Conservation (phyloP, 108 stramenopile species). For the Nitzschia sp. region DNA sequence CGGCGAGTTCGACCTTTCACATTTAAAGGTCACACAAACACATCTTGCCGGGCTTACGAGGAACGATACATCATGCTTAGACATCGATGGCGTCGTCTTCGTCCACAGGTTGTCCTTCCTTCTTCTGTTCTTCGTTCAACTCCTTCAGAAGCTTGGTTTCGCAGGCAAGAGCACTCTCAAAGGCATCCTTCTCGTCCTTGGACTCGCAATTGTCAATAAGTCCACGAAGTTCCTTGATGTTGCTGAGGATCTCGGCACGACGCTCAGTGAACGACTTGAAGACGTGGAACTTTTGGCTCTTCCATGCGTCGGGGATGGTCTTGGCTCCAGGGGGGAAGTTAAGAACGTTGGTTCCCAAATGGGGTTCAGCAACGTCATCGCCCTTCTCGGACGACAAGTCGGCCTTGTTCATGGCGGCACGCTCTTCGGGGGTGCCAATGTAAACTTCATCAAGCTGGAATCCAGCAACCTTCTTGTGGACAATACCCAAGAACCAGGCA, state of each 20-base stretch:
- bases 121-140: slow-evolving; percentile 27
- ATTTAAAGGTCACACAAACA: not conserved
- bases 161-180: slow-evolving; percentile 23
- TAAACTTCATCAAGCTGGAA: slow-evolving; percentile 71
- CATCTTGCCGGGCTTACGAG: not conserved
- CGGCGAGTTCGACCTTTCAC: not conserved
- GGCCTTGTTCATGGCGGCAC: slow-evolving; percentile 36
- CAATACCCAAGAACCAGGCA: slow-evolving; percentile 63
- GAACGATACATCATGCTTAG: not conserved
- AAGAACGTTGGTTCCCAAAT: slow-evolving; percentile 34
- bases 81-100: not conserved
- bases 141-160: slow-evolving; percentile 29
- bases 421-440: slow-evolving; percentile 66
- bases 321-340: slow-evolving; percentile 20
- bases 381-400: slow-evolving; percentile 26
- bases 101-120: not conserved
- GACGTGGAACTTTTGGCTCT: slow-evolving; percentile 3
- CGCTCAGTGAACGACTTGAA: slow-evolving; percentile 23
- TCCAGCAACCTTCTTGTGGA: slow-evolving; percentile 48
- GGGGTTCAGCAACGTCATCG: slow-evolving; percentile 21
- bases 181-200: slow-evolving; percentile 28
- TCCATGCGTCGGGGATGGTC: slow-evolving; percentile 9
- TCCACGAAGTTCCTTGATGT: slow-evolving; percentile 37
- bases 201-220: slow-evolving; percentile 1
- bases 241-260: slow-evolving; percentile 29